phyloP scores from a whole-genome alignment of 148 eudicot genomes.

The Vaccinium darrowii region DNA sequence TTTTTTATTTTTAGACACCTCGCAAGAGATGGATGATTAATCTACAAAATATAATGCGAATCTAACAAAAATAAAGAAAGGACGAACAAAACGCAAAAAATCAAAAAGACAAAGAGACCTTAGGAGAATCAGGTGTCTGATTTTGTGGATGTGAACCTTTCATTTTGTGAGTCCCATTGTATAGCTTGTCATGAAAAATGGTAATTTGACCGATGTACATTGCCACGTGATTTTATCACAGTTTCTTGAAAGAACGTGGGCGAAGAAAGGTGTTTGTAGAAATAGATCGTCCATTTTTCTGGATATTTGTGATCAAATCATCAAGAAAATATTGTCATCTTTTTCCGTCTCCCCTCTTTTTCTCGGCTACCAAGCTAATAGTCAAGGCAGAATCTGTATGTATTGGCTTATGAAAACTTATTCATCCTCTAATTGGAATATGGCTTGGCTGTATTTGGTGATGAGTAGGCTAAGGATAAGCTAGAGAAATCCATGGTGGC shows the following conservation, averaged over 20 bases:
- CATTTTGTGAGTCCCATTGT: not conserved
- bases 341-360: not conserved
- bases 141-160: not conserved
- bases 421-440: not conserved
- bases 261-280: not conserved
- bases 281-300: not conserved
- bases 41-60: no score
- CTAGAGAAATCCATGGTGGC: slow-evolving; percentile 89
- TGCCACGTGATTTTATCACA: not conserved
- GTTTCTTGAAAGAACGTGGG: not conserved
- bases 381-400: not conserved
- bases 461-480: slow-evolving; percentile 68
- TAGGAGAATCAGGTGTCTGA: not conserved
- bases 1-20: no score
- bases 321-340: no score
- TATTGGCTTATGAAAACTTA: not conserved
- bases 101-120: no score
- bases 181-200: not conserved
- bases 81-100: no score
- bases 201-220: not conserved
- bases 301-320: not conserved
- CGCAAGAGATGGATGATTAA: no score
- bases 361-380: not conserved
- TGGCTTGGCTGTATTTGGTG: slow-evolving; percentile 17
- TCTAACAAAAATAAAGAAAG: no score